Evolutionary conservation across 345 rosid genomes (phyloP), one percentile per base, ranked within the genome.

Genomic region (Hibiscus tridactylites): DNA sequence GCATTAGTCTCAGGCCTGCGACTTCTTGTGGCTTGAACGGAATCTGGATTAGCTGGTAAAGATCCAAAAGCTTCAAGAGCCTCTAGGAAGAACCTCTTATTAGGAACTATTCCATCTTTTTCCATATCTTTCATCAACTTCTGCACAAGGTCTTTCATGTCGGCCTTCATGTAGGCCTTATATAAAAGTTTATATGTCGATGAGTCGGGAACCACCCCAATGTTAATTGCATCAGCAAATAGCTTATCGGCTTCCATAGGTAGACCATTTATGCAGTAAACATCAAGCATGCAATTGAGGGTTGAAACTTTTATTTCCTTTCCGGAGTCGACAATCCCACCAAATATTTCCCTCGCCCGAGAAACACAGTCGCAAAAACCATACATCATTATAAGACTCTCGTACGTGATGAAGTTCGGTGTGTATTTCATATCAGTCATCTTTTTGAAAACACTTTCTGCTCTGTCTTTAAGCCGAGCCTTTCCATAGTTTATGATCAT

Each of bases 151-250:
- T 87, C 88, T 84, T 91, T 94, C 82, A 77, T 84, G 65, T 87
- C 82, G 70, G 91, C 88, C 80, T 86, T 90, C 5, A 91, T 87
- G 74, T 84, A 94, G 65, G 96, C 91, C 82, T 80, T 94, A 52
- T 91, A 94, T 10, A 94, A 86, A 81, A 94, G 90, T 76, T 84
- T 94, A 82, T 94, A 94, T 5, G 98, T 85, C 0, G 98, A 86
- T 29, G 89, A 79, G 79, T 85, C 78, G 1, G 85, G 88, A 68
- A 33, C 59, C 73, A 88, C 79, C 64, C 89, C 83, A 17, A 78
- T 58, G 24, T 42, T 73, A 59, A 46, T 78, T 46, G 88, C 86
- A 37, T 72, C 70, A 21, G 85, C 70, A 59, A 91, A 85, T 4
- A 91, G 91, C 66, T 61, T 39, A 73, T 91, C 84, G 6, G 96